phyloP scores from a whole-genome alignment of 768 basidiomycete genomes.

The Russula olivacea region DNA sequence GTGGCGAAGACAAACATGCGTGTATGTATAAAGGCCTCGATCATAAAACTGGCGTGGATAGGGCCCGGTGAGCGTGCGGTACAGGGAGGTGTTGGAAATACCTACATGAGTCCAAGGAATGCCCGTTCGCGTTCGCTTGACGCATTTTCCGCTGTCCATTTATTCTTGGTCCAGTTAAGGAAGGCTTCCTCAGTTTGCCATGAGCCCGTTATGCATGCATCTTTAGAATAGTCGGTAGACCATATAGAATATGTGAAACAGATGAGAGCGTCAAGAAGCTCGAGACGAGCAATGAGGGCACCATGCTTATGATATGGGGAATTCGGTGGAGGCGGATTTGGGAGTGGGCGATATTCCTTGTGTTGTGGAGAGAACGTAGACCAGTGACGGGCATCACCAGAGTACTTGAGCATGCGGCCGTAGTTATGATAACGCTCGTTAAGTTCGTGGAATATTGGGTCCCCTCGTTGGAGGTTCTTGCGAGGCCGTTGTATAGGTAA shows the following conservation, averaged over 20 bases:
- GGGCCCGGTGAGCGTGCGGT: constrained; percentile 32
- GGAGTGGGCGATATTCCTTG: constrained; percentile 57
- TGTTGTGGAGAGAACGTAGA: constrained; percentile 62
- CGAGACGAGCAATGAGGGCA: constrained; percentile 68
- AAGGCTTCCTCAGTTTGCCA: constrained; percentile 69
- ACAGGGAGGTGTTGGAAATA: constrained; percentile 26
- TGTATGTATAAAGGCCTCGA: constrained; percentile 66
- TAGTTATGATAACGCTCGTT: constrained; percentile 64
- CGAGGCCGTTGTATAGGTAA: constrained; percentile 64
- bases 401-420: constrained; percentile 76
- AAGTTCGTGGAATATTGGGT: constrained; percentile 51
- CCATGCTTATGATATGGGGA: constrained; percentile 73
- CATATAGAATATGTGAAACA: constrained; percentile 82
- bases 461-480: constrained; percentile 41
- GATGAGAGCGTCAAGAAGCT: constrained; percentile 74
- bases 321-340: constrained; percentile 55
- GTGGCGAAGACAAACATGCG: constrained; percentile 44
- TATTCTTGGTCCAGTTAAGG: constrained; percentile 64
- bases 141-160: constrained; percentile 48
- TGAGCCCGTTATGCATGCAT: constrained; percentile 50
- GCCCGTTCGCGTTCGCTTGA: constrained; percentile 48
- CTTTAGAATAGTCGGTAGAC: constrained; percentile 61
- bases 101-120: constrained; percentile 79
- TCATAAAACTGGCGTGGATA: constrained; percentile 54
- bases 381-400: constrained; percentile 73